Base-by-base conservation (phyloP, 2,329 filamentous ascomycete species). In the Harringtonia aguacate region DNA sequence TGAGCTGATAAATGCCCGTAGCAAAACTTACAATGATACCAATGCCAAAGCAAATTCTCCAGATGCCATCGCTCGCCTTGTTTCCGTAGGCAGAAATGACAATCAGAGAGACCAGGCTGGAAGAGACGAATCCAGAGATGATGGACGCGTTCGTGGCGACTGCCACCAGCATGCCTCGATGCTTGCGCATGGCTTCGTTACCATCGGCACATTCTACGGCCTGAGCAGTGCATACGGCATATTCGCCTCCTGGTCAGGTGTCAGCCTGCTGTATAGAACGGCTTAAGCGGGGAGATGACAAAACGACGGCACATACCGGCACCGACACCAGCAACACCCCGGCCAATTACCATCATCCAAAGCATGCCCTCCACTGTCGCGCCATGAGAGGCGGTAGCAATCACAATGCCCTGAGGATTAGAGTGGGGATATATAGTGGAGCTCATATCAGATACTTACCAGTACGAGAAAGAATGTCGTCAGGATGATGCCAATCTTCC, bases 271-370 rank as follows among this genome's bases (percentile, higher is more conserved):
- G n/a, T n/a, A n/a, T n/a, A n/a, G n/a, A n/a, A n/a, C n/a, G n/a
- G n/a, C n/a, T n/a, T n/a, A n/a, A n/a, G n/a, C n/a, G n/a, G n/a
- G n/a, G n/a, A n/a, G n/a, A n/a, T n/a, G 28, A 30, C 28, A 14
- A 30, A 30, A 30, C 28, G 8, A 17, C 20, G 22, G 5, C 9
- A 36, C 41, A 15, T 38, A 38, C 66, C 68, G 3, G 67, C 66
- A 4, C 68, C 68, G 21, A 61, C 58, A 4, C 33, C 33, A 17
- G 33, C 33, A 7, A 66, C 53, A 9, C 63, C 63, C 3, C 63
- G 57, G 7, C 61, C 59, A 8, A 66, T 46, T 41, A 68, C 63
- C 49, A 71, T 60, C 68, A 71, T 71, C 68, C 68, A 71, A 38
- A 70, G 66, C 54, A 73, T 59, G 36, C 69, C 63, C 3, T 52